Evolutionary conservation across 2,329 filamentous ascomycete species (phyloP).

Genomic region (Alternaria ventricosa): DNA sequence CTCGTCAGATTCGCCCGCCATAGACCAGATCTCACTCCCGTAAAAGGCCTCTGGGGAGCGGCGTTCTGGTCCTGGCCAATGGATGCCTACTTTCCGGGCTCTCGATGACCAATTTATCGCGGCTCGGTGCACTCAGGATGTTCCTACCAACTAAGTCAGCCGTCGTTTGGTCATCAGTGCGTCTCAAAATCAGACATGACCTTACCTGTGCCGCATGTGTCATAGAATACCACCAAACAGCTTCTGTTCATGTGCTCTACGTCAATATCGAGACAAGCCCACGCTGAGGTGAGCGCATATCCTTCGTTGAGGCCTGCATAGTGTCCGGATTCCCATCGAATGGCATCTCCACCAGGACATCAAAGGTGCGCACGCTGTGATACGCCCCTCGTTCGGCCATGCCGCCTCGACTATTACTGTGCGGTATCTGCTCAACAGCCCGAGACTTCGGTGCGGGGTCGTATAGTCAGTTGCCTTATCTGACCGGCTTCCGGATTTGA

Average conservation of each 20-base stretch:
- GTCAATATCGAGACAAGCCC: neutral
- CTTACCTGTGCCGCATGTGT: neutral
- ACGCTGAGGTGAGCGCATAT: neutral
- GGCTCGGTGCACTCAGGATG: neutral
- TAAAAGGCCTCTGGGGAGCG: neutral
- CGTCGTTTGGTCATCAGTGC: neutral
- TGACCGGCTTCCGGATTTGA: neutral
- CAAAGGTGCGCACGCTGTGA: neutral
- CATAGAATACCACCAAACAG: neutral
- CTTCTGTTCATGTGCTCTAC: neutral
- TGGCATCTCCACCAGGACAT: neutral
- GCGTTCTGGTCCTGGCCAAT: neutral
- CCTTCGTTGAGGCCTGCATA: neutral
- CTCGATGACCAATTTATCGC: neutral
- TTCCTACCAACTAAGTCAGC: neutral
- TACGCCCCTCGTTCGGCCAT: neutral
- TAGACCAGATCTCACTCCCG: neutral
- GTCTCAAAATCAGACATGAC: neutral
- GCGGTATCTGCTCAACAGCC: neutral
- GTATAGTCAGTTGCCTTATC: slow-evolving; percentile 11
- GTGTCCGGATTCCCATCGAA: neutral
- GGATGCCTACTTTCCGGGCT: neutral
- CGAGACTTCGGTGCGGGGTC: slow-evolving; percentile 8
- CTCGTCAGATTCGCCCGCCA: neutral
- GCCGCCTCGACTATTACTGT: neutral